Percentiles rank a stretch among this genome's conserved stretches.
Evolutionary conservation across 2,329 filamentous ascomycete species (phyloP).

Genomic region (Trichophyton verrucosum): DNA sequence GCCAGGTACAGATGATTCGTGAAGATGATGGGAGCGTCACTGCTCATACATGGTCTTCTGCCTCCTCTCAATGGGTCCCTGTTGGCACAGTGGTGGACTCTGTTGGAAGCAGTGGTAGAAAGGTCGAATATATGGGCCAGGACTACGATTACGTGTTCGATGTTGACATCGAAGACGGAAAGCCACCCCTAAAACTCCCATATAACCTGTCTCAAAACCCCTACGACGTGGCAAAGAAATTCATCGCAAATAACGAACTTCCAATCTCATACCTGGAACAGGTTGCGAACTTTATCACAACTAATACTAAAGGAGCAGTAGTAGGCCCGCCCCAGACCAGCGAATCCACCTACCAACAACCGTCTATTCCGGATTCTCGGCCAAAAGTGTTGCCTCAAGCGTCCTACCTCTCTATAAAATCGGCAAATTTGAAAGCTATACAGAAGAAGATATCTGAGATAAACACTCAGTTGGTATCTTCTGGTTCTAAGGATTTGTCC

Average conservation of each 20-base stretch:
- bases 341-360: constrained; percentile 39
- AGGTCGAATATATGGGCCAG: constrained; percentile 65
- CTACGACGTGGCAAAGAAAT: constrained; percentile 82
- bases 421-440: constrained; percentile 57
- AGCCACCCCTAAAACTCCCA: constrained; percentile 82
- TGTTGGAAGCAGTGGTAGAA: constrained; percentile 67
- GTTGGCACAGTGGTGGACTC: constrained; percentile 92
- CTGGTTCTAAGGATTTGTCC: constrained; percentile 59
- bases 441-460: constrained; percentile 64
- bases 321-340: constrained; percentile 69
- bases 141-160: constrained; percentile 96
- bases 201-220: constrained; percentile 88
- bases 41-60: constrained; percentile 73
- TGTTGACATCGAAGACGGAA: constrained; percentile 89
- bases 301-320: constrained; percentile 77
- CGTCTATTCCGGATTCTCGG: constrained; percentile 27
- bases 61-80: constrained; percentile 63
- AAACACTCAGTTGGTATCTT: constrained; percentile 55
- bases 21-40: constrained; percentile 70
- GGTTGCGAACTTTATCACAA: constrained; percentile 81
- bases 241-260: constrained; percentile 77
- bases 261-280: constrained; percentile 80
- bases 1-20: constrained; percentile 84
- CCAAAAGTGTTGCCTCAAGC: constrained; percentile 63
- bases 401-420: constrained; percentile 63